Conservation (phyloP, 2,329 filamentous ascomycete species). For the Helotiales sp. region DNA sequence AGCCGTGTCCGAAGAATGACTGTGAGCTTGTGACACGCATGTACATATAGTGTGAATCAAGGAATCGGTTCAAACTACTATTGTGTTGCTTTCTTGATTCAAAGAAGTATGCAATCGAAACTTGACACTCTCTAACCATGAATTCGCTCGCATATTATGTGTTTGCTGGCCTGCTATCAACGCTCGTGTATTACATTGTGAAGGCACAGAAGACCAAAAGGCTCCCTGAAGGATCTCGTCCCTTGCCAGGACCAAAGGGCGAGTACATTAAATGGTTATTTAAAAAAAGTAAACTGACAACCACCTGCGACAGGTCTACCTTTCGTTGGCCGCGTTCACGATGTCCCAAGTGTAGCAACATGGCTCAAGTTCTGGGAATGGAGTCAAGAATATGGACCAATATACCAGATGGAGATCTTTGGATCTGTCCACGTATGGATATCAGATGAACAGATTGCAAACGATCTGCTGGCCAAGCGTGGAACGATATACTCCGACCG, state of each 20-base stretch:
- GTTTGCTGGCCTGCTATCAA: slow-evolving; percentile 8
- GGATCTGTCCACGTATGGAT: slow-evolving; percentile 50
- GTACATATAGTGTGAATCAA: background rate
- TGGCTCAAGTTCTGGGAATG: slow-evolving; percentile 52
- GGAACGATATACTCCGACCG: slow-evolving; percentile 48
- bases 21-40: too few species aligned
- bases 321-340: slow-evolving; percentile 46
- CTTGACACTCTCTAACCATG: background rate
- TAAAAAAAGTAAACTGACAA: slow-evolving; percentile 1
- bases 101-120: background rate
- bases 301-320: slow-evolving; percentile 38
- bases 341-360: slow-evolving; percentile 42
- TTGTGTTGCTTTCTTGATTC: background rate
- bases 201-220: slow-evolving; percentile 12
- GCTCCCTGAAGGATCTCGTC: slow-evolving; percentile 20
- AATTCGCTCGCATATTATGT: slow-evolving; percentile 5
- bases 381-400: slow-evolving; percentile 47
- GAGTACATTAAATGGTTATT: background rate
- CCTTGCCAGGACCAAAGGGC: slow-evolving; percentile 25
- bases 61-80: background rate
- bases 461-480: slow-evolving; percentile 45
- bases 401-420: slow-evolving; percentile 48
- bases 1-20: background rate
- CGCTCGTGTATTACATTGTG: slow-evolving; percentile 5
- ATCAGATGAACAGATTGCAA: slow-evolving; percentile 45